These are phyloP conservation scores for Rhytidiadelphus loreus DNA, from an alignment of 225 moss, liverwort and hornwort genomes.

Conservation along the genomic window DNA sequence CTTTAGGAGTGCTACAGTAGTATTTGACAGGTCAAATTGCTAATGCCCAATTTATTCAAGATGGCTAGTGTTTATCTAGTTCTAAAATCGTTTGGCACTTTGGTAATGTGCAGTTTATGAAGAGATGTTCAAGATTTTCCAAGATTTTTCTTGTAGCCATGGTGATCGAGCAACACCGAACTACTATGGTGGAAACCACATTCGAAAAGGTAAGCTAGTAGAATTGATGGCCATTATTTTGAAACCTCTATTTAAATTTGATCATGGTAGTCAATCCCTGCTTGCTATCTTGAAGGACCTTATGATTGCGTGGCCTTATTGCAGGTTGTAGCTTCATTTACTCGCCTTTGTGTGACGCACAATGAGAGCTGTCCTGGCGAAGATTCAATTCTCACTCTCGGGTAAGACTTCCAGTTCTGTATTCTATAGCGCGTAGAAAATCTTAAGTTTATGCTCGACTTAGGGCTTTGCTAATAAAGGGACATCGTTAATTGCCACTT, in stretches of 20 bases:
- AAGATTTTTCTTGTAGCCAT: conserved; percentile 88
- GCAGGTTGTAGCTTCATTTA: conserved; percentile 60
- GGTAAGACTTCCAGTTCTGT: conserved; percentile 19
- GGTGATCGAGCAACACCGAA: conserved; percentile 70
- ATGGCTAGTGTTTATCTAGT: not conserved
- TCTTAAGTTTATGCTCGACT: not conserved
- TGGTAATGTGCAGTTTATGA: conserved; percentile 56
- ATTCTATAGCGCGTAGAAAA: not conserved
- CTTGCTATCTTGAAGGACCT: not conserved
- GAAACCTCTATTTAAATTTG: not conserved
- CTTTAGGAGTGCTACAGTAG: not conserved
- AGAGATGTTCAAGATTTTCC: conserved; percentile 56
- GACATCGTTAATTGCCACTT: not conserved
- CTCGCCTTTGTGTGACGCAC: conserved; percentile 59
- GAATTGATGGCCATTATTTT: not conserved
- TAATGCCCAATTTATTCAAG: not conserved
- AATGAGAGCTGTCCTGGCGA: conserved; percentile 57
- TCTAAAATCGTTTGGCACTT: not conserved
- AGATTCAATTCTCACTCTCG: conserved; percentile 66
- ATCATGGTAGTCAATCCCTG: not conserved
- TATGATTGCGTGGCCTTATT: not conserved
- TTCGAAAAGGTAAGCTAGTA: conserved; percentile 61
- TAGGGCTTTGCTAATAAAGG: not conserved
- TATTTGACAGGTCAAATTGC: not conserved
- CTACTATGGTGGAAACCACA: conserved; percentile 70